Base-by-base conservation (phyloP, 345 rosid species). In the Aquilaria yunnanensis region DNA sequence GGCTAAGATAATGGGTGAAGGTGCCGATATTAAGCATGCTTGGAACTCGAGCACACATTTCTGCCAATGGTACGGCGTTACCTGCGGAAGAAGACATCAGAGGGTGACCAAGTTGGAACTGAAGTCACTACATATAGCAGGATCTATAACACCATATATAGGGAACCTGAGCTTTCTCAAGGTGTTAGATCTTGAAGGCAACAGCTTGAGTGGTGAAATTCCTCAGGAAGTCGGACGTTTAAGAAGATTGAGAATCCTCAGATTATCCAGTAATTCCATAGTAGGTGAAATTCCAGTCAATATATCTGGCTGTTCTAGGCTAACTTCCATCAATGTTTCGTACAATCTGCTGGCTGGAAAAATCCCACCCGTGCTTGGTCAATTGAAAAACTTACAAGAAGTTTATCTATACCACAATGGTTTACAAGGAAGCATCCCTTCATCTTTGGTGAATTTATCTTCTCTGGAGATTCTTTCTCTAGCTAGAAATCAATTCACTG, bases 71-170 rank as follows among this genome's bases (percentile, higher is more conserved):
- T 14, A 29, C 3, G 43, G 43, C 8, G 43, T 37, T 37, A 37
- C 43, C 43, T 37, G 43, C 43, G 8, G 43, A 4, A 14, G 76
- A 75, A 6, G 67, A 1, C 70, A 65, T 16, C 64, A 61, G 12
- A 68, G 76, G 57, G 76, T 75, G 4, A 51, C 55, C 56, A 6
- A 49, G 12, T 30, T 74, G 49, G 59, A 49, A 46, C 52, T 74
- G 10, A 49, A 41, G 16, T 7, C 56, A 34, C 49, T 48, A 14
- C 9, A 60, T 2, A 51, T 70, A 51, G 65, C 54, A 13, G 79
- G 79, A 34, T n/a, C 70, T 2, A 29, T 75, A 0, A 67, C 78
- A 43, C 70, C 78, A 12, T 43, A 58, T 34, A 56, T 70, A 3
- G 70, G 71, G 11, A 74, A 74, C 12, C 67, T 58, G 32, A 58